Conservation (phyloP, 129 eudicot genomes). For the Tagetes patula region DNA sequence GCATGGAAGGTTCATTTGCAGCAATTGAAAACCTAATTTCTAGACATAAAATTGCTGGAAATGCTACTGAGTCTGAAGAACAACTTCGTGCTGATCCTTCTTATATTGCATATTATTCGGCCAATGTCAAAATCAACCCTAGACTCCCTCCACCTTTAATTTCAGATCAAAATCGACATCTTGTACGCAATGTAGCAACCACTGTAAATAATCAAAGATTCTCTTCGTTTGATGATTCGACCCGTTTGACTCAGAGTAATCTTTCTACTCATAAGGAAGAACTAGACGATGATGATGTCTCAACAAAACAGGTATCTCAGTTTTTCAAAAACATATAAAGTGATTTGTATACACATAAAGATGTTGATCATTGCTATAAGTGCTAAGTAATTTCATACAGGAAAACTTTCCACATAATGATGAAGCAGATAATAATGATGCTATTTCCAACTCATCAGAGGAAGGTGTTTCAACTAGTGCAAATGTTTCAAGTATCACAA, state of each 20-base stretch:
- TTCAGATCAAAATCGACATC: conserved; percentile 39
- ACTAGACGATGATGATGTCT: conserved; percentile 61
- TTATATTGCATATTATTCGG: conserved; percentile 38
- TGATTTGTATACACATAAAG: conserved; percentile 26
- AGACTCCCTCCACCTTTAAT: conserved; percentile 46
- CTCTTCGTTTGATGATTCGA: conserved; percentile 44
- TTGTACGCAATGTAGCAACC: conserved; percentile 31
- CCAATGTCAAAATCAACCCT: conserved; percentile 47
- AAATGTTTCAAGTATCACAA: conserved; percentile 36
- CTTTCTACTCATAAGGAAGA: conserved; percentile 80
- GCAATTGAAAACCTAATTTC: conserved; percentile 60
- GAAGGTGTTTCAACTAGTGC: conserved; percentile 35
- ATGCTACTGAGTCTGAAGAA: conserved; percentile 41
- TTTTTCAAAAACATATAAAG: conserved; percentile 21
- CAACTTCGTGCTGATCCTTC: conserved; percentile 52
- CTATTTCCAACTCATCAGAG: conserved; percentile 35
- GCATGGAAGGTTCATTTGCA: conserved; percentile 80
- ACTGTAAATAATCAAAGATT: conserved; percentile 31
- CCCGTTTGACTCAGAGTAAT: conserved; percentile 34
- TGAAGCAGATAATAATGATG: conserved; percentile 28
- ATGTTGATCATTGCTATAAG: conserved; percentile 13
- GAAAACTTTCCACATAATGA: conserved; percentile 35
- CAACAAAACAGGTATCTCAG: conserved; percentile 39
- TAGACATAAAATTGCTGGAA: conserved; percentile 34
- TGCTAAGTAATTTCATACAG: conserved; percentile 34